phyloP scores from a whole-genome alignment of 257 asterid genomes.

The Nicotiana attenuata region DNA sequence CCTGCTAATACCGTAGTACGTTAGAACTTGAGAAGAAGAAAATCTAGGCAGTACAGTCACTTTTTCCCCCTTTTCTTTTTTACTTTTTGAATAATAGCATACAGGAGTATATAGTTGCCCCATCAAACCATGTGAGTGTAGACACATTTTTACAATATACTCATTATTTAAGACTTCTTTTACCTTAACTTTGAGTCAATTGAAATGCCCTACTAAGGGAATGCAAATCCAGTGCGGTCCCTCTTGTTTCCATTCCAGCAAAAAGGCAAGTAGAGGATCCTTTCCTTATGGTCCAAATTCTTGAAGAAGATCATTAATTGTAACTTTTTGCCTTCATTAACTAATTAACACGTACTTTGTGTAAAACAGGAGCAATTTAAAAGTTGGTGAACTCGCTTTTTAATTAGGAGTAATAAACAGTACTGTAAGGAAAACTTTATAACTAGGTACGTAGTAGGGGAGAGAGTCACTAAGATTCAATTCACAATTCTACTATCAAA shows the following conservation, averaged over 20 bases:
- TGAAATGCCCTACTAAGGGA: neutral
- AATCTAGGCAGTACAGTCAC: neutral
- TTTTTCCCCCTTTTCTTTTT: neutral
- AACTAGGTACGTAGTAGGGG: no score
- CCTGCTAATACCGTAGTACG: neutral
- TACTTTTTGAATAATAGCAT: neutral
- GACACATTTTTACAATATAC: neutral
- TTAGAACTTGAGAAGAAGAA: neutral
- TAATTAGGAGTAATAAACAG: no score
- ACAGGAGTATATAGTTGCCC: neutral
- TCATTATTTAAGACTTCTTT: neutral
- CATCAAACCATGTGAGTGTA: neutral
- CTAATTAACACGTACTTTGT: neutral
- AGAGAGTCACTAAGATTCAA: no score
- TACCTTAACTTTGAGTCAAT: neutral
- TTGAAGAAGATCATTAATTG: neutral
- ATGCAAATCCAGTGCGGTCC: neutral
- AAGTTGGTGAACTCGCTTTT: no score
- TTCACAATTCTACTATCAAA: no score
- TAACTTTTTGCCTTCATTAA: neutral
- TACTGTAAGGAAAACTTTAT: no score
- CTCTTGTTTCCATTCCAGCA: neutral
- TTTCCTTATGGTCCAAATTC: neutral
- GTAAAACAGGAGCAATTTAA: no score
- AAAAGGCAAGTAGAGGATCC: neutral